Base-by-base conservation (phyloP, 257 asterid genomes). In the Cordia subcordata region DNA sequence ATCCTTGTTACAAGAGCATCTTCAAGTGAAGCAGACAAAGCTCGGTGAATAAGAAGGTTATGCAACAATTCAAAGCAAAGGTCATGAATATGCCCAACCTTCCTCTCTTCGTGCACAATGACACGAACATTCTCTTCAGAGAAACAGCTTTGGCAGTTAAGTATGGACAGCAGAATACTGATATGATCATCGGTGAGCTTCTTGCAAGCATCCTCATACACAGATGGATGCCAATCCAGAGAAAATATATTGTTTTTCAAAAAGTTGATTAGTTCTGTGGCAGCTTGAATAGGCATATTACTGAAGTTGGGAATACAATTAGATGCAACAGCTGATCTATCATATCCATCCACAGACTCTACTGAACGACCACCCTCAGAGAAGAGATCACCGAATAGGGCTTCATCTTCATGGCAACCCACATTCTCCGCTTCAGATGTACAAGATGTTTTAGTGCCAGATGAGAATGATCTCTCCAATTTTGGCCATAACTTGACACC, bases 321-420 rank as follows among this genome's bases (percentile, higher is more conserved):
- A 54, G 82, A 73, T 20, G 79, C 75, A 66, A 70, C 72, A 68
- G 84, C 64, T 37, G 85, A 71, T 62, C 81, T 97, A 74, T 93
- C 99, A 55, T 79, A 78, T 57, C 85, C 94, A 62, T 93, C 99
- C 35, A 71, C 70, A 55, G 96, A 82, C 55, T 88, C 96, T 44
- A 79, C 78, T 58, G 97, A 89, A 39, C 97, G 99, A 68, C 83
- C 79, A 55, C 96, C 91, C 79, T 93, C 99, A 33, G 94, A 93
- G 61, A 93, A 93, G 75, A 93, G 97, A 71, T 93, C 94, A n/a
- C 99, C 99, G 68, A 93, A 93, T 53, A 93, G 88, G 58, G 97
- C 97, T 69, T 93, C 97, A 64, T 93, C 99, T 68, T 93, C 97
- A 68, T 86, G 94, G 62, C 84, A 85, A 72, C 68, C 81, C 18